Base-by-base conservation (phyloP, 306 rosid species). In the Dalbergia cochinchinensis region DNA sequence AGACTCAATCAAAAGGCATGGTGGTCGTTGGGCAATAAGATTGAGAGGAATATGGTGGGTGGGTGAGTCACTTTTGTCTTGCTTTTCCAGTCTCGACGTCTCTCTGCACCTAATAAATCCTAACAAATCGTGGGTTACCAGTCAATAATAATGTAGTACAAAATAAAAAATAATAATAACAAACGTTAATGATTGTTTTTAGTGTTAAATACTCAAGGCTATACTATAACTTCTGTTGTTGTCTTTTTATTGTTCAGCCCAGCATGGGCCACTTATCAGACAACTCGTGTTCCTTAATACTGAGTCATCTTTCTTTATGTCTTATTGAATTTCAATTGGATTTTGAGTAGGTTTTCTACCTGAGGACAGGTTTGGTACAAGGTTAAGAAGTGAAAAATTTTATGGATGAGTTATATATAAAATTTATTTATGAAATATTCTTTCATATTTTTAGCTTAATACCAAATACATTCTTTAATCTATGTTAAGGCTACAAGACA, bases 261-360 rank as follows among this genome's bases (percentile, higher is more conserved):
- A 7, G 35, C 64, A 62, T 76, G 63, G 73, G 64, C 80, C 80
- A 76, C 80, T 64, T 16, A 39, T 48, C 18, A 22, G 8, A 48
- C 5, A 72, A 72, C 34, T 26, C 48, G 4, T 26, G 47, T 8
- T 42, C 47, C 5, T 5, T 37, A 37, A 37, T 37, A 4, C 41
- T 37, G 41, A 37, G 41, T 37, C 41, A 37, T 37, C 7, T 26
- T 10, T 59, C 64, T 60, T 11, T 60, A 26, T 60, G 11, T 20
- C 20, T 68, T 68, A 39, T 68, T 26, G 3, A 68, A n/a, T 59
- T 45, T 18, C 15, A 18, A 10, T 67, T n/a, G 3, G 9, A 58
- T 58, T 14, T 14, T 51, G 58, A 15, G 58, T 15, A 8, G 58
- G 5, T 37, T 0, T 37, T 37, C 41, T 5, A 37, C 41, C 41